Evolutionary conservation across 768 basidiomycete species (phyloP).

Genomic region (Auriscalpium microsporum): DNA sequence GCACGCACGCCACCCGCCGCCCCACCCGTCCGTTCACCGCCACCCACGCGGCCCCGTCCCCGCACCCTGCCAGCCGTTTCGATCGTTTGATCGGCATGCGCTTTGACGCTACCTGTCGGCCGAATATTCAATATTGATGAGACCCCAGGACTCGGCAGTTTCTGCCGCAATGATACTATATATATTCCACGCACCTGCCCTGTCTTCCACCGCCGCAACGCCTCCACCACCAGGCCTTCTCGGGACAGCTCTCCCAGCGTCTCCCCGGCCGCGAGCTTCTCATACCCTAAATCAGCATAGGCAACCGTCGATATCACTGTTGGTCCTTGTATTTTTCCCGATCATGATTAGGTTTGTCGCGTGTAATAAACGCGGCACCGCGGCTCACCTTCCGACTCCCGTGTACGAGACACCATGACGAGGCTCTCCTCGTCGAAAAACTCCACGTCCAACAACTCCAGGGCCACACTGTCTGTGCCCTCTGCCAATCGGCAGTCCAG

Average conservation of each 20-base stretch:
- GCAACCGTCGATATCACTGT: constrained; percentile 55
- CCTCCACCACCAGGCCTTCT: constrained; percentile 57
- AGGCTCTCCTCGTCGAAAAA: constrained; percentile 74
- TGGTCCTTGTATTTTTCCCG: constrained; percentile 34
- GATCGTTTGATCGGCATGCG: constrained; percentile 47
- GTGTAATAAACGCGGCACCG: constrained; percentile 14
- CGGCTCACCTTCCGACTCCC: constrained; percentile 39
- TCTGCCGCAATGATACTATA: background rate
- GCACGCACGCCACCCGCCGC: constrained; percentile 66
- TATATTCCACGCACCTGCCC: constrained; percentile 42
- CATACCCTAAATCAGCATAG: constrained; percentile 55
- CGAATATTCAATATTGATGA: no score
- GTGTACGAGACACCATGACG: constrained; percentile 53
- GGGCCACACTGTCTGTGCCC: constrained; percentile 28
- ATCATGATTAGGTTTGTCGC: constrained; percentile 10
- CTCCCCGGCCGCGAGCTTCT: constrained; percentile 36
- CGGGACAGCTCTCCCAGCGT: constrained; percentile 49
- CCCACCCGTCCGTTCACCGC: constrained; percentile 70
- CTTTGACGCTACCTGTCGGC: constrained; percentile 39
- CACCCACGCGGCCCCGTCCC: constrained; percentile 44
- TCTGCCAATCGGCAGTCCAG: constrained; percentile 42
- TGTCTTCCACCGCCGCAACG: constrained; percentile 46
- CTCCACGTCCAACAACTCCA: constrained; percentile 56
- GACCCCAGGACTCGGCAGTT: no score
- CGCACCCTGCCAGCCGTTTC: constrained; percentile 46